A percentile compares a stretch with the other conserved stretches of the same genome.
Conservation (phyloP, 345 rosid species). For the Clausena lansium region DNA sequence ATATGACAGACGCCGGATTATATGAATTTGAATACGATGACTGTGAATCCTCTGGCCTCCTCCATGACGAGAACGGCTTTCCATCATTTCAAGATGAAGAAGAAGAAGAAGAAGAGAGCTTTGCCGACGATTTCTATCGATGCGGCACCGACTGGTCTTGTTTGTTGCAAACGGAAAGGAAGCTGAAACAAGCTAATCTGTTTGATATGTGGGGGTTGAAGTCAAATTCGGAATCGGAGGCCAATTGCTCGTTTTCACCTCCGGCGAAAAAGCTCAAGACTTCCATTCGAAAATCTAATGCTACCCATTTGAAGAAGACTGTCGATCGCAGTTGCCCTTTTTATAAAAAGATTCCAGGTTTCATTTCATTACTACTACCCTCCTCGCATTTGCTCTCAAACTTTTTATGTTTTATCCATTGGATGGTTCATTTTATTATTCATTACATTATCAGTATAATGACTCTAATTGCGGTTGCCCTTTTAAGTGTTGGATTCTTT, state of each 20-base stretch:
- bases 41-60: conserved; percentile 7
- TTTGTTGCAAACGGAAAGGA: conserved; percentile 32
- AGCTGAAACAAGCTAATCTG: conserved; percentile 53
- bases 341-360: conserved; percentile 76
- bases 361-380: not conserved
- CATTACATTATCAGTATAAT: no score
- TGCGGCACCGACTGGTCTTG: conserved; percentile 65
- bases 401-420: not conserved
- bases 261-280: conserved; percentile 6
- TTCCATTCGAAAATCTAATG: not conserved
- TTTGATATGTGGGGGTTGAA: conserved; percentile 66
- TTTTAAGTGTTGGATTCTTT: not conserved
- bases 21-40: not conserved
- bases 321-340: conserved; percentile 50
- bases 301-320: not conserved
- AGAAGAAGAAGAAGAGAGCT: conserved; percentile 37
- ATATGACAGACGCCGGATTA: not conserved
- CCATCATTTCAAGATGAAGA: conserved; percentile 14
- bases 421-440: not conserved
- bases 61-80: conserved; percentile 27
- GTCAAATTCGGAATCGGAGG: conserved; percentile 18
- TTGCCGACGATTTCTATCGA: conserved; percentile 64
- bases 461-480: no score
- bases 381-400: not conserved
- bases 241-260: conserved; percentile 18